Evolutionary conservation across 805 yeast genomes (phyloP), one percentile per base, ranked within the genome.

Genomic region (Wickerhamomyces subpelliculosus): DNA sequence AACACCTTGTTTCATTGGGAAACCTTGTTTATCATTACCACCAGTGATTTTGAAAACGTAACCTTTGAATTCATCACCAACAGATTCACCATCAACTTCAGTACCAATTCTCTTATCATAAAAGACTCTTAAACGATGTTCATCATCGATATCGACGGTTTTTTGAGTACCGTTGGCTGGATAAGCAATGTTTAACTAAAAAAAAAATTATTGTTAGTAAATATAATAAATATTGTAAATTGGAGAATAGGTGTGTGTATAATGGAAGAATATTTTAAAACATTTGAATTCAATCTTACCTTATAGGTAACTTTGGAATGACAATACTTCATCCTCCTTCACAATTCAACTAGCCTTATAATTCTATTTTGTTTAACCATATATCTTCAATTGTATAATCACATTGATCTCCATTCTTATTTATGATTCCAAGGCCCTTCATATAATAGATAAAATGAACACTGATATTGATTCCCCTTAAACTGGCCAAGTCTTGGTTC

Each of bases 1-100:
- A 55, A 90, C 97, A 81, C 97, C 97, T 75, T 90, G 97, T 75
- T 87, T 88, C 96, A 89, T 88, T 74, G 97, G 96, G 95, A 89
- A 89, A 76, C 97, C 97, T 78, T 89, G 97, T 77, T 89, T 93
- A 78, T 89, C 97, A 82, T 88, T 88, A 80, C 96, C 97, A 67
- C 97, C 97, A 62, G 96, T 75, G 71, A 89, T 88, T 78, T 81
- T 89, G 84, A 89, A 86, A 66, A 86, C 72, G 85, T 89, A 89
- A 65, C 97, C 97, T 73, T 86, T 88, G 88, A 88, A 32, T 74
- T 89, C 96, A 62, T 89, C 96, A 64, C 93, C 90, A 60, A 89
- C 81, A 54, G 84, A 68, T 72, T 89, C 97, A 71, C 96, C 97
- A 65, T 86, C 95, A 65, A 89, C 93, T 74, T 89, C 97, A 75